Base-by-base conservation (phyloP, 148 eudicot genomes). In the Spergularia bocconei region DNA sequence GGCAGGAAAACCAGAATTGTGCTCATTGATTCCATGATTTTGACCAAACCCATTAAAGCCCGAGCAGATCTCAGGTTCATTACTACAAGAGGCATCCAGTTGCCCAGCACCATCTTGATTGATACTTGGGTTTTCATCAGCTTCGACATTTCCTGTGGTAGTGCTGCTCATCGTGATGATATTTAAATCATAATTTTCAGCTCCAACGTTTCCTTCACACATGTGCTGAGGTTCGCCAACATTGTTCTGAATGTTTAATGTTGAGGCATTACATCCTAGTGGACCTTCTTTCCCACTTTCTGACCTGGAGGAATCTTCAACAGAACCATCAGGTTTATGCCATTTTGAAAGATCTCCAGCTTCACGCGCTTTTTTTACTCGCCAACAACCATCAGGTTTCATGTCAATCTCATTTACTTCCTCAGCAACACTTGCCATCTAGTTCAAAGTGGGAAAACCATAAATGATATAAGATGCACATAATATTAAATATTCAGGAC, bases 91-190 rank as follows among this genome's bases (percentile, higher is more conserved):
- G 54, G 68, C 61, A 78, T 80, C 85, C 55, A 75, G 63, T 67
- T 84, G 80, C 39, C 71, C 82, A 75, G 68, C 83, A 52, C 85
- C 87, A 78, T 79, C 82, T 79, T 88, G 85, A 67, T 87, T 85
- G 12, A 87, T 82, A 77, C 90, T 91, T 25, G 79, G 63, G 50
- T 83, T 89, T 75, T 80, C 90, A 77, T 86, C 84, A 81, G 88
- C 91, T 39, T 78, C 74, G 21, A 70, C 87, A 79, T 91, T 87
- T 72, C 81, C 91, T 65, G 90, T 81, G 77, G 89, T 86, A 69
- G 91, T 86, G 83, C 96, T 90, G 82, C 92, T 91, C 96, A 91
- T 88, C 53, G 87, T 85, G 67, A 88, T 88, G 56, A 88, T 81
- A 66, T 82, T 84, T 55, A 71, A 83, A 41, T 75, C 85, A 72